Conservation (phyloP, 106 monocot genomes). For the Apostasia shenzhenica region DNA sequence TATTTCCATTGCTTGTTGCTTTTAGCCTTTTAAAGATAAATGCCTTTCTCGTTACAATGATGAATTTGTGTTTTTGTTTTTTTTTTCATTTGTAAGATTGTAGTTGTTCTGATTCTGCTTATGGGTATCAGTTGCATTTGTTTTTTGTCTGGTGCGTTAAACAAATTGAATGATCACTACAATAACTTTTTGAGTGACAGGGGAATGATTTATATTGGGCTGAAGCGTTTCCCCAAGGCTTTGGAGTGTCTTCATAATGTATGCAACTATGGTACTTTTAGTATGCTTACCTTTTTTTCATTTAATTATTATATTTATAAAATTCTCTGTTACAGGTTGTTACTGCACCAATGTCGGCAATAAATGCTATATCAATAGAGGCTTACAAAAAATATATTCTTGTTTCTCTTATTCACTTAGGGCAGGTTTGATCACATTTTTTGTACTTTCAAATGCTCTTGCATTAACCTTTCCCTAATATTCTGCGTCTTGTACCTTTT, state of each 20-base stretch:
- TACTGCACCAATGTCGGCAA: slow-evolving; percentile 81
- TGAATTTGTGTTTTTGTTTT: too few relatives aligned
- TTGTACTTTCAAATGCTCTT: too few relatives aligned
- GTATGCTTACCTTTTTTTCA: neutral
- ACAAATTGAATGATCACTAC: too few relatives aligned
- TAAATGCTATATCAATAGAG: slow-evolving; percentile 97
- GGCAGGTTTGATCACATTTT: slow-evolving; percentile 55
- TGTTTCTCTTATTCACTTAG: slow-evolving; percentile 80
- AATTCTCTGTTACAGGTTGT: slow-evolving; percentile 55
- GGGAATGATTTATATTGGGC: slow-evolving; percentile 92
- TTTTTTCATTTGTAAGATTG: too few relatives aligned
- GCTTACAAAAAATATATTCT: slow-evolving; percentile 96
- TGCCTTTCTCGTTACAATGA: too few relatives aligned
- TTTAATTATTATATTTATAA: slow-evolving; percentile 2
- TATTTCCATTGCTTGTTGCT: neutral
- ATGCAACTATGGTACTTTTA: slow-evolving; percentile 12
- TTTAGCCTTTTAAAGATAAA: too few relatives aligned
- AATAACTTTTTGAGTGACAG: slow-evolving; percentile 31
- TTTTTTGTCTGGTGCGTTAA: too few relatives aligned
- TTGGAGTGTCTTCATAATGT: slow-evolving; percentile 86
- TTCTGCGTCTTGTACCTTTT: too few relatives aligned
- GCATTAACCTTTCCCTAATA: too few relatives aligned
- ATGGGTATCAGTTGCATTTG: too few relatives aligned
- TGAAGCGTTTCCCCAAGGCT: slow-evolving; percentile 69
- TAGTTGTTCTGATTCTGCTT: too few relatives aligned